Conservation (phyloP, 148 eudicot species). For the Vaccinium corymbosum region DNA sequence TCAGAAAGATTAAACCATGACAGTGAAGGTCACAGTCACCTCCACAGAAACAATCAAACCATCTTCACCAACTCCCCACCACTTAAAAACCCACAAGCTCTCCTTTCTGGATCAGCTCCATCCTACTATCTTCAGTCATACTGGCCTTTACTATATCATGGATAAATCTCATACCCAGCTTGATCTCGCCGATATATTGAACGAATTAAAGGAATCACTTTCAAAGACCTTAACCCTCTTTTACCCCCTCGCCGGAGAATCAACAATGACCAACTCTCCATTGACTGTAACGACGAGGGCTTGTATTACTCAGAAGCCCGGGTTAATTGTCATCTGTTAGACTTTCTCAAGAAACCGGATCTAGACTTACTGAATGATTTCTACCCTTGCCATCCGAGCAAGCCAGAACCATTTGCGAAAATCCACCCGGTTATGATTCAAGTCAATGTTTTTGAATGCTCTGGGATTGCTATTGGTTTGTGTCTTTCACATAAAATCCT, state of each 20-base stretch:
- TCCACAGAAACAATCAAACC: neutral
- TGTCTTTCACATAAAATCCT: constrained; percentile 22
- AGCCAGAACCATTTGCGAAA: constrained; percentile 5
- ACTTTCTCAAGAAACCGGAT: constrained; percentile 22
- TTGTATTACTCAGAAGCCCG: constrained; percentile 18
- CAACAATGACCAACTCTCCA: constrained; percentile 14
- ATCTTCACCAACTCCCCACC: neutral
- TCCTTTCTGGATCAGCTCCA: constrained; percentile 24
- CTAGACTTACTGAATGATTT: constrained; percentile 14
- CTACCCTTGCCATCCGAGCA: constrained; percentile 17
- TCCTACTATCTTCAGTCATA: constrained; percentile 18
- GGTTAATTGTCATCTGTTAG: constrained; percentile 14
- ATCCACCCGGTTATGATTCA: constrained; percentile 22
- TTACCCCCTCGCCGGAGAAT: constrained; percentile 29
- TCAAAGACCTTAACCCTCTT: constrained; percentile 22
- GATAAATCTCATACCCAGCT: neutral
- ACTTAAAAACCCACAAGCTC: constrained; percentile 22
- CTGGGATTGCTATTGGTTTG: constrained; percentile 22
- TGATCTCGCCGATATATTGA: neutral
- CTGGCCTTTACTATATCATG: constrained; percentile 14
- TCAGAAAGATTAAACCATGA: neutral
- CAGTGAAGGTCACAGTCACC: neutral
- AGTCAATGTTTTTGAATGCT: constrained; percentile 21
- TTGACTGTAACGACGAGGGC: constrained; percentile 27
- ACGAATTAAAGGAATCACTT: constrained; percentile 19